Percentiles rank a stretch among this genome's conserved stretches.
Conservation (phyloP, 1,284 basidiomycete species). For the Ceraceosorus bombacis region DNA sequence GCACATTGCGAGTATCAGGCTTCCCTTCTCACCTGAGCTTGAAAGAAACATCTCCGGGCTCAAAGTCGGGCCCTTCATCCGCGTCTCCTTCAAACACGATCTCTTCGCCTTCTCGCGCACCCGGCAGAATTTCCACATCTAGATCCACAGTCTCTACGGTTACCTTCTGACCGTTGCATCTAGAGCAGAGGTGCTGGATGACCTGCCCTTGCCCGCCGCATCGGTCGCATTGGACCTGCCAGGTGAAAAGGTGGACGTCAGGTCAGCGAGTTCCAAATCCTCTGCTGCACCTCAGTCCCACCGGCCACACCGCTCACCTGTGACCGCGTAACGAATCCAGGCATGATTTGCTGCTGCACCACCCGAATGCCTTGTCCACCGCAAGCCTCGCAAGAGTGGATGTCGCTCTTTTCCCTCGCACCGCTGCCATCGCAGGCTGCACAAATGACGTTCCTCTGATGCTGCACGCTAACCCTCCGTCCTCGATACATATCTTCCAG, state of each 20-base stretch:
- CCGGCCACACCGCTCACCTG: conserved; percentile 12
- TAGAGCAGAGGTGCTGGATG: conserved; percentile 34
- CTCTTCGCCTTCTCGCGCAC: conserved; percentile 37
- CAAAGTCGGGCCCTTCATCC: conserved; percentile 40
- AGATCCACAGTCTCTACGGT: conserved; percentile 32
- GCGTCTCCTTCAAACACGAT: conserved; percentile 39
- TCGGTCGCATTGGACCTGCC: conserved; percentile 28
- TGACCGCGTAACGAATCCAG: conserved; percentile 44
- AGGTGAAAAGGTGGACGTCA: background rate
- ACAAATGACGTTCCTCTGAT: conserved; percentile 41
- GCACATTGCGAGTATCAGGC: too few relatives aligned
- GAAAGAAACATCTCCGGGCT: conserved; percentile 43
- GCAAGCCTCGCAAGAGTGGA: conserved; percentile 40
- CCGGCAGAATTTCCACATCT: conserved; percentile 40
- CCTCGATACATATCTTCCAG: conserved; percentile 42
- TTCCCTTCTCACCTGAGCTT: conserved; percentile 24
- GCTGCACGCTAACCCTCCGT: conserved; percentile 29
- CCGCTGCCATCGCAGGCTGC: conserved; percentile 43
- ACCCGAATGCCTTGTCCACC: conserved; percentile 38
- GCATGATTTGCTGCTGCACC: conserved; percentile 47
- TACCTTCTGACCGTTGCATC: conserved; percentile 39
- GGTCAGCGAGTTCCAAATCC: background rate
- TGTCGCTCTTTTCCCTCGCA: conserved; percentile 37
- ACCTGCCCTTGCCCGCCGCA: conserved; percentile 38
- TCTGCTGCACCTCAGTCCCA: background rate